Conservation (phyloP, 352 stramenopile genomes). For the Phytopythium sindhum region DNA sequence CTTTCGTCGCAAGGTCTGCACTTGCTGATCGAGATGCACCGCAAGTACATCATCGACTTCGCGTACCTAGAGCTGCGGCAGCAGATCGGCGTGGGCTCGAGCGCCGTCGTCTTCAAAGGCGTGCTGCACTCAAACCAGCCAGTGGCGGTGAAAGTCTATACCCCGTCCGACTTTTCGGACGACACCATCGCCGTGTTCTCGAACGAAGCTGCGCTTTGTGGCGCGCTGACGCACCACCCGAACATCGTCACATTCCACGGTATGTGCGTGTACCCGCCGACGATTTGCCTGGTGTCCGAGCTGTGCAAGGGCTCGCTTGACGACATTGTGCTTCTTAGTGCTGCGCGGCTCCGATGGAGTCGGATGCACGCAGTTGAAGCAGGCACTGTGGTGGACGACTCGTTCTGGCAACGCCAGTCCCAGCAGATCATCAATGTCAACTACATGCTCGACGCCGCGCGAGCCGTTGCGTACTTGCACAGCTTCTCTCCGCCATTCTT, state of each 20-base stretch:
- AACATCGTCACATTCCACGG: slow-evolving; percentile 53
- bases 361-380: slow-evolving; percentile 5
- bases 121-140: slow-evolving; percentile 23
- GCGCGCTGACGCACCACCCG: slow-evolving; percentile 43
- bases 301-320: slow-evolving; percentile 65
- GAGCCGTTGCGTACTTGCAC: slow-evolving; percentile 67
- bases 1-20: slow-evolving; percentile 47
- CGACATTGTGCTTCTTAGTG: slow-evolving; percentile 18
- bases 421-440: slow-evolving; percentile 61
- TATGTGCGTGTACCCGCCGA: slow-evolving; percentile 71
- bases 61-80: slow-evolving; percentile 52
- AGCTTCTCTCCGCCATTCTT: slow-evolving; percentile 71
- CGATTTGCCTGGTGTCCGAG: slow-evolving; percentile 70
- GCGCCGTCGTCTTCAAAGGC: slow-evolving; percentile 47
- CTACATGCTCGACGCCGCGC: slow-evolving; percentile 64
- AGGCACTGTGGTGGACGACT: not conserved
- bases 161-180: slow-evolving; percentile 43
- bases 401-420: not conserved
- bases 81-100: slow-evolving; percentile 44
- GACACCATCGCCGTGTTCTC: slow-evolving; percentile 54
- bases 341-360: not conserved
- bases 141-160: slow-evolving; percentile 69
- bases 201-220: slow-evolving; percentile 47
- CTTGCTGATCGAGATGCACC: slow-evolving; percentile 68
- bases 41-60: slow-evolving; percentile 77